phyloP scores from a whole-genome alignment of 306 rosid genomes.

The Canavalia ensiformis region DNA sequence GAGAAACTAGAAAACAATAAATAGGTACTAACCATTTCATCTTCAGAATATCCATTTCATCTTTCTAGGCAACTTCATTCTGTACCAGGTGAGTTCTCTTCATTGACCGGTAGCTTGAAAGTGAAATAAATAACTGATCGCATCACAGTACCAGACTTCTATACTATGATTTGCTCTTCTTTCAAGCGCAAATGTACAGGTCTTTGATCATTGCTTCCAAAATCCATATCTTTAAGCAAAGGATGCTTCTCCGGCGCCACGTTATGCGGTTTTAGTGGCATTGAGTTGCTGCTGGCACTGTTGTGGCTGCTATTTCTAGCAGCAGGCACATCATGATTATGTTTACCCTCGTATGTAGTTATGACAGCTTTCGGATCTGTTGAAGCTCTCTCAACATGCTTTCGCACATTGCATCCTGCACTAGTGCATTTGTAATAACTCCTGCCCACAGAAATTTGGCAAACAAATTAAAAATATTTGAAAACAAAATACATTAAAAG shows the following conservation, averaged over 20 bases:
- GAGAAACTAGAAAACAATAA: constrained; percentile 51
- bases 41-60: constrained; percentile 52
- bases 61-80: constrained; percentile 51
- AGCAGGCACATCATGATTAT: constrained; percentile 89
- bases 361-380: constrained; percentile 91
- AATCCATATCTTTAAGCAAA: constrained; percentile 65
- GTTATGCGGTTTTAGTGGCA: constrained; percentile 57
- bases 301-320: constrained; percentile 93
- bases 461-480: constrained; percentile 14
- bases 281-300: constrained; percentile 62
- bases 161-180: constrained; percentile 76
- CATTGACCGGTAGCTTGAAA: constrained; percentile 38
- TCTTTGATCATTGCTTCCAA: constrained; percentile 67
- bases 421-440: constrained; percentile 96
- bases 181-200: constrained; percentile 76
- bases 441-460: constrained; percentile 60
- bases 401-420: constrained; percentile 92
- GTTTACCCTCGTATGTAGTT: constrained; percentile 93
- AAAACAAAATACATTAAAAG: constrained; percentile 25
- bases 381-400: constrained; percentile 96
- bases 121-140: neutral
- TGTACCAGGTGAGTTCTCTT: constrained; percentile 56
- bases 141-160: constrained; percentile 22
- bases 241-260: constrained; percentile 67
- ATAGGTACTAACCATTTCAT: constrained; percentile 55